Percentiles rank a stretch among this genome's conserved stretches.
These are phyloP conservation scores for Lactifluus pinguis DNA, from an alignment of 768 basidiomycete genomes.

Conservation along the genomic window DNA sequence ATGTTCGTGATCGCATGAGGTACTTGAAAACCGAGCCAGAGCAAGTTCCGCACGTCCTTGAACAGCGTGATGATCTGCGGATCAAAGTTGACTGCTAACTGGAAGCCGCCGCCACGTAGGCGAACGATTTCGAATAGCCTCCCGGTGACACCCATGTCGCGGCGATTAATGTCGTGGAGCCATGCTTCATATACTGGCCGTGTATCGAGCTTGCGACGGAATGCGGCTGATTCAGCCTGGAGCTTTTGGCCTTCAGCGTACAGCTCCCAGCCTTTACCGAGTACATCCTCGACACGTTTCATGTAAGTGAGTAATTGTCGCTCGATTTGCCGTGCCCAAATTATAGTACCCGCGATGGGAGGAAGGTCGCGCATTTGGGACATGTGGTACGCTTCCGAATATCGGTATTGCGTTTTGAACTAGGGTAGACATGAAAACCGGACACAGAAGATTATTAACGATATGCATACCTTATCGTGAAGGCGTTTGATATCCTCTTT, in stretches of 20 bases:
- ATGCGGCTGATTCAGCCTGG: slow-evolving; percentile 82
- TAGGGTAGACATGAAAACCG: slow-evolving; percentile 22
- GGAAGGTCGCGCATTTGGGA: slow-evolving; percentile 97
- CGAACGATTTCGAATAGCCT: slow-evolving; percentile 87
- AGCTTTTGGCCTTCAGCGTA: slow-evolving; percentile 99
- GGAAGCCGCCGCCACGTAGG: slow-evolving; percentile 63
- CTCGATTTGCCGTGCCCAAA: slow-evolving; percentile 99
- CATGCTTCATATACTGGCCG: slow-evolving; percentile 92
- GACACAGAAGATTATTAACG: neutral
- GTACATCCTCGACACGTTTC: slow-evolving; percentile 97
- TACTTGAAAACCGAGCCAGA: slow-evolving; percentile 94
- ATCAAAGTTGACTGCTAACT: slow-evolving; percentile 95
- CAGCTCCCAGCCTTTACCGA: slow-evolving; percentile 96
- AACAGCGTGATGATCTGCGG: slow-evolving; percentile 97
- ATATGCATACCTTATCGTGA: slow-evolving; percentile 67
- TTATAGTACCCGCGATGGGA: slow-evolving; percentile 95
- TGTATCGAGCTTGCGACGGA: slow-evolving; percentile 94
- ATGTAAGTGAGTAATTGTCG: slow-evolving; percentile 93
- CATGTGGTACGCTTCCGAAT: slow-evolving; percentile 96
- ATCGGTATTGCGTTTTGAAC: slow-evolving; percentile 96
- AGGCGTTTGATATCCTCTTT: slow-evolving; percentile 96
- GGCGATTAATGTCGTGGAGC: slow-evolving; percentile 88
- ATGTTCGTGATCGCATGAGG: slow-evolving; percentile 92
- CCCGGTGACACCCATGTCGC: slow-evolving; percentile 88
- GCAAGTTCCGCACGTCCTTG: slow-evolving; percentile 93